Conservation (phyloP, 345 rosid species). For the Eucalyptus pumila region DNA sequence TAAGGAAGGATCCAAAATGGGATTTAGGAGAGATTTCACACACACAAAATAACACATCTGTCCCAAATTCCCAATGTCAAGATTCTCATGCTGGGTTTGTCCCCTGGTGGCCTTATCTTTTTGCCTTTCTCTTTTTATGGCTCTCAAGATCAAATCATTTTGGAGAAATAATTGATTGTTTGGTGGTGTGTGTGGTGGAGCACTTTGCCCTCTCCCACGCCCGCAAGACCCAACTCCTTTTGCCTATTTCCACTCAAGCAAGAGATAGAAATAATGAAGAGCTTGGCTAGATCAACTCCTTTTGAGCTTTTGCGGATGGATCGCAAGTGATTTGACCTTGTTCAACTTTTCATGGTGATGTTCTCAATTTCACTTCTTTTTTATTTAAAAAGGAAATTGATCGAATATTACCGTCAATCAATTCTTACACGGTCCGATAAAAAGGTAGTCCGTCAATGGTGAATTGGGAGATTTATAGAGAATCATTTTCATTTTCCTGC, state of each 20-base stretch:
- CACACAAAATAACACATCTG: background rate
- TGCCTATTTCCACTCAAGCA: background rate
- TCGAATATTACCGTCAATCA: background rate
- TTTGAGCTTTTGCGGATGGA: background rate
- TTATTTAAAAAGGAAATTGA: background rate
- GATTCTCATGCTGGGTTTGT: conserved; percentile 5
- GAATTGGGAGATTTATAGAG: background rate
- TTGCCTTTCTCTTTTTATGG: background rate
- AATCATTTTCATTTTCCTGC: background rate
- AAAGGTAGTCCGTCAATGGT: background rate
- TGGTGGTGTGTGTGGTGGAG: conserved; percentile 3
- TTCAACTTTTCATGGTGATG: background rate
- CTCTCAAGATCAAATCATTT: background rate
- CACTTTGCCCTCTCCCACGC: background rate
- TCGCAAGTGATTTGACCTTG: background rate
- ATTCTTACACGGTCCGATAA: rapidly evolving
- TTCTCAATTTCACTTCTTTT: background rate
- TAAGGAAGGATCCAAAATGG: background rate
- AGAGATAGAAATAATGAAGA: background rate
- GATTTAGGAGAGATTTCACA: background rate
- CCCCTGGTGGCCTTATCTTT: background rate
- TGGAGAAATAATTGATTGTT: background rate
- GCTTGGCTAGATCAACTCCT: background rate
- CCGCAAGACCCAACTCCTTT: background rate
- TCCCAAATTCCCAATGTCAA: background rate